Evolutionary conservation across 352 stramenopile genomes (phyloP).

Genomic region (Pythium apleroticum): DNA sequence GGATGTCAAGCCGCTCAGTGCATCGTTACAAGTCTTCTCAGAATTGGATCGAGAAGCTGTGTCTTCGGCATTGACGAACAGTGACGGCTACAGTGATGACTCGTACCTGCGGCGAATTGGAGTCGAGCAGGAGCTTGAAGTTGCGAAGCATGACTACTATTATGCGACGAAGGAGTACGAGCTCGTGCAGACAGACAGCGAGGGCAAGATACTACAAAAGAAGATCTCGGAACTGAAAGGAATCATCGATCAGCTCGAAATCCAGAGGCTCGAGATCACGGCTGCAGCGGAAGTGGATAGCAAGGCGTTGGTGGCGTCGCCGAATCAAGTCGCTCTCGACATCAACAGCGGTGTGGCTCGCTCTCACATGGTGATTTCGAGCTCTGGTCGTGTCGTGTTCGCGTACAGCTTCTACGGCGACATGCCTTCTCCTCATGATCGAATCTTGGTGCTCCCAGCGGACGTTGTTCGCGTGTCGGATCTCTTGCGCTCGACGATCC

Average conservation of each 20-base stretch:
- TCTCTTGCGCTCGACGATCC: constrained; percentile 43
- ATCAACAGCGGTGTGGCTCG: background rate
- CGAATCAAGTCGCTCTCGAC: background rate
- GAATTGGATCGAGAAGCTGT: constrained; percentile 28
- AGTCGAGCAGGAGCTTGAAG: constrained; percentile 41
- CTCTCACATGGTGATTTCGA: constrained; percentile 14
- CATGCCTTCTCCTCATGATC: constrained; percentile 26
- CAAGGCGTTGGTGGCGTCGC: background rate
- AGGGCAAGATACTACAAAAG: constrained; percentile 7
- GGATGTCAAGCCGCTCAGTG: constrained; percentile 46
- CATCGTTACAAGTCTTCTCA: constrained; percentile 35
- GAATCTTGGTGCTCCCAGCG: constrained; percentile 45
- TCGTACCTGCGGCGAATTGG: constrained; percentile 26
- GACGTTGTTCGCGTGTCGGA: constrained; percentile 49
- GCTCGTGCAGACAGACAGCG: constrained; percentile 19
- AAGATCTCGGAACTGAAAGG: constrained; percentile 28
- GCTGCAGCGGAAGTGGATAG: background rate
- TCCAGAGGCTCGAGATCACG: constrained; percentile 6
- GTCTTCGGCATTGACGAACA: constrained; percentile 18
- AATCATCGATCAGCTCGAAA: constrained; percentile 23
- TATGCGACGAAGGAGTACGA: constrained; percentile 4
- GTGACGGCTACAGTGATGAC: constrained; percentile 30
- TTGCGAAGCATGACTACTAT: constrained; percentile 29
- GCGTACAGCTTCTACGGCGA: constrained; percentile 37
- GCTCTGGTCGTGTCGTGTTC: constrained; percentile 29